Evolutionary conservation across 2,329 filamentous ascomycete species (phyloP), one percentile per base, ranked within the genome.

Genomic region (Hymenoscyphus scutula): DNA sequence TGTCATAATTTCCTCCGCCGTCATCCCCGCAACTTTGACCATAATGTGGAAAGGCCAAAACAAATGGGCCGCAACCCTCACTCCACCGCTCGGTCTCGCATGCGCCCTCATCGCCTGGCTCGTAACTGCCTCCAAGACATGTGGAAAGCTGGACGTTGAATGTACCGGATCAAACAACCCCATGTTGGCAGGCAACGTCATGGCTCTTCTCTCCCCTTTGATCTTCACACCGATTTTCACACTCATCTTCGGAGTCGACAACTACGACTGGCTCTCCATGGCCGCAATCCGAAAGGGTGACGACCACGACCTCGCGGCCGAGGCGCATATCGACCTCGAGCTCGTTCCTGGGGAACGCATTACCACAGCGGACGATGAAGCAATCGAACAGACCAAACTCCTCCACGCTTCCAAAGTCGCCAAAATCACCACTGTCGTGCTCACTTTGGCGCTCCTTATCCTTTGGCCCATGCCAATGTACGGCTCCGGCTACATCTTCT

Each of bases 391-490:
- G 64, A 74, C 72, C 19, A 82, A 82, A 67, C 76, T 88, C 32
- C 78, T 81, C 64, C 80, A 78, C 29, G 82, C 84, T 0, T 83
- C 82, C 6, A 80, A 78, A 63, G 79, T 82, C 37, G 79, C 81
- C 0, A 77, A 77, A 56, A 72, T 71, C 59, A 75, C 76, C 34
- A 90, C 88, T 0, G 78, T 86, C 10, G 75, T 82, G 67, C 80
- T 91, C 78, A 90, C 91, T 0, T 64, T 96, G 0, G 82, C 85
- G 0, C 80, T 96, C 61, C 79, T 97, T 0, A 81, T 97, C 1
- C 82, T 97, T 17, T 97, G 92, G 92, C 92, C 93, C 0, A 94
- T 97, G 83, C 92, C 92, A 1, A 87, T 97, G 86, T 97, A 95
- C 72, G 92, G 91, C 11, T 82, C 82, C 0, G 84, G 84, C 0